phyloP scores from a whole-genome alignment of 2,329 filamentous ascomycete species.

The Trichoderma sp. region DNA sequence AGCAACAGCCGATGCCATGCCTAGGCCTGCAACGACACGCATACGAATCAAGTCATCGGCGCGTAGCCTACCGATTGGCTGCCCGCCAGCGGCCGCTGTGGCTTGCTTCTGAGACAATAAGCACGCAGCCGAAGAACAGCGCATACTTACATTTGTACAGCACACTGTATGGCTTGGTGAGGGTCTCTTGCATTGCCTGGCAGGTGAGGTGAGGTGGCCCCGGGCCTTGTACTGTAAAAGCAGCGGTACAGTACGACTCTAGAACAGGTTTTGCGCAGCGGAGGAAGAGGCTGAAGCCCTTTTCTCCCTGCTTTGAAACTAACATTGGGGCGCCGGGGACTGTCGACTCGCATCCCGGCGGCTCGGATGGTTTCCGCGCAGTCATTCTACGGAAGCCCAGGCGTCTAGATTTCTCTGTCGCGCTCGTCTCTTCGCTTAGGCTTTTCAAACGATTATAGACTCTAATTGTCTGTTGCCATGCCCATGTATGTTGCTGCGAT shows the following conservation, averaged over 20 bases:
- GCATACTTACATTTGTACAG: no score
- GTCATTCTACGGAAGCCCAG: neutral
- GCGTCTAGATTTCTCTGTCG: neutral
- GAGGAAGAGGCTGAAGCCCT: neutral
- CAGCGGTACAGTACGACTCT: neutral
- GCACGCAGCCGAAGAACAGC: neutral
- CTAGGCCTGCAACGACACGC: conserved; percentile 10
- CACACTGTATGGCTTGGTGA: neutral
- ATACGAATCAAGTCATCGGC: conserved; percentile 14
- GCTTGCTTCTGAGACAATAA: neutral
- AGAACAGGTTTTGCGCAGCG: neutral
- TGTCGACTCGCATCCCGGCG: neutral
- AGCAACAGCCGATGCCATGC: conserved; percentile 1
- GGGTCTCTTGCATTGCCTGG: neutral
- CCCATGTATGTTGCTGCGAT: neutral
- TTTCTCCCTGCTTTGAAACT: neutral
- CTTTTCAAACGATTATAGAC: neutral
- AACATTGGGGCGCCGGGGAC: neutral
- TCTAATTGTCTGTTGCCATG: neutral
- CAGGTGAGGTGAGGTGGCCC: neutral
- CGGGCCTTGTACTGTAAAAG: neutral
- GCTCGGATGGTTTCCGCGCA: neutral
- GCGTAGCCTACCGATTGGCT: conserved; percentile 14
- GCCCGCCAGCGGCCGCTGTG: neutral
- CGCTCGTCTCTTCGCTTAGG: neutral